Evolutionary conservation across 2,329 filamentous ascomycete genomes (phyloP), one percentile per base, ranked within the genome.

Genomic region (Coniochaeta prunicola): DNA sequence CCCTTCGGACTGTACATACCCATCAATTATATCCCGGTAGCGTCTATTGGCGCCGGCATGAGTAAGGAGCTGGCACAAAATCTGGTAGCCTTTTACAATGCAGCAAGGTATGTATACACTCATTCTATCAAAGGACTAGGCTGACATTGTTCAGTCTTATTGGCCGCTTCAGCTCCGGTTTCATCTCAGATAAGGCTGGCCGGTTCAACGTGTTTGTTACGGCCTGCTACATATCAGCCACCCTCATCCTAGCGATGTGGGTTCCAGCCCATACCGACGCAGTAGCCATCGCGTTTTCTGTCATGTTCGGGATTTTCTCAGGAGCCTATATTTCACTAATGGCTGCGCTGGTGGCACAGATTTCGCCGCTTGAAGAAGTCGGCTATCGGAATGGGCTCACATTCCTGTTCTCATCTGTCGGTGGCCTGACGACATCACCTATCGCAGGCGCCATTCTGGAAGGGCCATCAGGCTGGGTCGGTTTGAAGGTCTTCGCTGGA

Each of bases 401-500:
- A 4, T 86, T 86, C 65, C 77, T 79, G 3, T 68, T 83, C n/a
- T 73, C 80, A 15, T 77, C 80, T 1, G 70, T 88, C 34, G 80
- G 79, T 0, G 83, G 82, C 2, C 70, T 88, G 17, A 78, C 80
- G 2, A 80, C 82, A 0, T 81, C 75, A 58, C 84, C 84, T 0
- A 84, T 86, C 62, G 80, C 74, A 0, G 83, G 83, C 0, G 76
- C 77, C 5, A 61, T 63, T 30, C 3, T 63, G 15, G 36, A 34
- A 24, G 28, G 33, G 3, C 3, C 57, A 4, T 57, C 50, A 13
- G 56, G 59, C 17, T 63, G 60, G 60, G n/a, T 26, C 15, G 59
- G 50, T 13, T 24, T 63, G 40, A 63, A 60, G 58, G 42, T 60
- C 9, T 63, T 59, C 36, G 57, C 57, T 15, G 60, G 61, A 3